Conservation (phyloP, 176 grass and related monocot species). For the Luzula sylvatica region DNA sequence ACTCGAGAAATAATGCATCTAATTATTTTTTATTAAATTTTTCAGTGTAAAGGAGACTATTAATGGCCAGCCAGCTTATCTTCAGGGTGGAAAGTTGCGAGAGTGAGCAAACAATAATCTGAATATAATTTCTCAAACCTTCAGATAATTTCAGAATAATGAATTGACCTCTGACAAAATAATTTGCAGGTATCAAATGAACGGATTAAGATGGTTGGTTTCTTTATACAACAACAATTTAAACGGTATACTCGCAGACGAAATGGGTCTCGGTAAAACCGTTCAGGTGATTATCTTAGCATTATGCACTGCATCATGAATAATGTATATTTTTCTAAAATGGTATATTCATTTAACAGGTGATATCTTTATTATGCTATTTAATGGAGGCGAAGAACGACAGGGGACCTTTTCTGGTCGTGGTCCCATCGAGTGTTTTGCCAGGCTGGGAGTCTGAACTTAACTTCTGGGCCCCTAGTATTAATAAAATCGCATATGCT, state of each 20-base stretch:
- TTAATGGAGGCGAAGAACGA: constrained; percentile 99
- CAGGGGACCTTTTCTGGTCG: constrained; percentile 88
- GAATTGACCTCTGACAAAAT: too few relatives aligned
- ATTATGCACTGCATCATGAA: too few relatives aligned
- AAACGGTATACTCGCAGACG: constrained; percentile 97
- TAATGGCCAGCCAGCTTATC: constrained; percentile 70
- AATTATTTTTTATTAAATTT: constrained; percentile 27
- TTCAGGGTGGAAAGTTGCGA: constrained; percentile 82
- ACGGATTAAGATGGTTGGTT: constrained; percentile 91
- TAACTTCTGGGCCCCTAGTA: constrained; percentile 87
- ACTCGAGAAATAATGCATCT: constrained; percentile 13
- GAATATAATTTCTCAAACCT: background rate
- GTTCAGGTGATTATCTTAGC: constrained; percentile 94
- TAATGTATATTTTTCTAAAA: too few relatives aligned
- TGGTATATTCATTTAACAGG: constrained; percentile 33
- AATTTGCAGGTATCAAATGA: constrained; percentile 86
- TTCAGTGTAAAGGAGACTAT: constrained; percentile 92
- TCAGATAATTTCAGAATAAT: too few relatives aligned
- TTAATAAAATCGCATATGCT: constrained; percentile 95
- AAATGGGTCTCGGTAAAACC: constrained; percentile 99
- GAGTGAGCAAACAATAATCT: constrained; percentile 47
- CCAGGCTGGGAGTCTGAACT: constrained; percentile 89
- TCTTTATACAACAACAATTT: constrained; percentile 97
- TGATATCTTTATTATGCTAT: constrained; percentile 93
- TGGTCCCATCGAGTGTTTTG: constrained; percentile 95